Evolutionary conservation across 805 yeast genomes (phyloP), one percentile per base, ranked within the genome.

Genomic region (Dipodascopsis tothii): DNA sequence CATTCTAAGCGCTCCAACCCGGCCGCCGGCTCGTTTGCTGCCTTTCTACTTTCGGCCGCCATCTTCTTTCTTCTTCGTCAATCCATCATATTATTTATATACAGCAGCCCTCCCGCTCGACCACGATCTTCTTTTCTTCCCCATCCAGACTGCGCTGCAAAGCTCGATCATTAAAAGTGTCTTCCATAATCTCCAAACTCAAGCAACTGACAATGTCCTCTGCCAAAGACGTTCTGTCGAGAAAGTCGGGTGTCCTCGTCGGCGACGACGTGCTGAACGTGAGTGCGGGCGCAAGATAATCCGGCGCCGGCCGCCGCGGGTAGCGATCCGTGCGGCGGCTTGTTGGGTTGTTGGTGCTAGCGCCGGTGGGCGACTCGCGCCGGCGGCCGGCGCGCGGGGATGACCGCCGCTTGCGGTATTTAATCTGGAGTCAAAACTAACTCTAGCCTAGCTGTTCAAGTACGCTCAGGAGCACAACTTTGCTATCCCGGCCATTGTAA

Each of bases 231-330:
- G 86, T 86, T 68, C 75, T 88, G 62, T 71, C 74, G 60, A 81
- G 94, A 76, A 88, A 92, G 72, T 64, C 92, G 67, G 98, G 98
- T 78, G 98, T 92, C 72, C 87, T 92, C 70, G 92, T 84, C 73
- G 98, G 98, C 66, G 96, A 90, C 63, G 98, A 92, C 66, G 98
- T 92, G 56, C 77, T 76, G 41, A 60, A 59, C 43, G 60, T 60
- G 40, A 43, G 60, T 33, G 35, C 3, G 5, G 11, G 32, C 11
- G 32, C 32, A 11, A n/a, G n/a, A n/a, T n/a, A n/a, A n/a, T n/a
- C n/a, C n/a, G n/a, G n/a, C n/a, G n/a, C n/a, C n/a, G n/a, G n/a
- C n/a, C n/a, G n/a, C n/a, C n/a, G n/a, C n/a, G n/a, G n/a, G n/a
- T n/a, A n/a, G n/a, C n/a, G n/a, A n/a, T n/a, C n/a, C n/a, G n/a